Conservation (phyloP, 148 eudicot genomes). For the Fallopia convolvulus region DNA sequence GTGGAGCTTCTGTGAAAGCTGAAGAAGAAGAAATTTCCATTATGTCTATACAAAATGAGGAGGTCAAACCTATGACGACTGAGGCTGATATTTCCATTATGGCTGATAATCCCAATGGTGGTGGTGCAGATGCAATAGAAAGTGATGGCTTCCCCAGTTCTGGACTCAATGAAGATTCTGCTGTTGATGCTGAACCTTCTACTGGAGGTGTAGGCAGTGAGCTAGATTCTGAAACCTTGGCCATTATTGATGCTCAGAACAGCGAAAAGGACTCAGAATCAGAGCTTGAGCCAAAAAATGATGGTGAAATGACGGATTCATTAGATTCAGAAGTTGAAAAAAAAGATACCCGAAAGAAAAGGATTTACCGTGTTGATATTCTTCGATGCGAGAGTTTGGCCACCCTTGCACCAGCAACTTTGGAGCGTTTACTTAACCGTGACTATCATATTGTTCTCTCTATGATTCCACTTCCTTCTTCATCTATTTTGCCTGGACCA, state of each 20-base stretch:
- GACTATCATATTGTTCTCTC: conserved; percentile 91
- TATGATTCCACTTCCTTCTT: conserved; percentile 89
- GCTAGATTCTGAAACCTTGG: conserved; percentile 16
- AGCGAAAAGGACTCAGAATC: conserved; percentile 23
- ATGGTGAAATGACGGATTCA: conserved; percentile 28
- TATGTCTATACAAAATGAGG: conserved; percentile 27
- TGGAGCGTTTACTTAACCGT: conserved; percentile 72
- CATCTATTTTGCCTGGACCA: conserved; percentile 84
- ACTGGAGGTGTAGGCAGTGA: conserved; percentile 22
- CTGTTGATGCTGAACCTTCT: conserved; percentile 22
- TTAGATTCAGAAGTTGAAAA: conserved; percentile 23
- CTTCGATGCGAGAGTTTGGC: conserved; percentile 98
- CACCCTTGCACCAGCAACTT: conserved; percentile 67
- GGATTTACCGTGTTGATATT: conserved; percentile 73
- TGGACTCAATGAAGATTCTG: conserved; percentile 17
- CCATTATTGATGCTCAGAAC: conserved; percentile 18
- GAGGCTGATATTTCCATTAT: too few species aligned
- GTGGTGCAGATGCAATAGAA: conserved; percentile 18
- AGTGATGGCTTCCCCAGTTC: conserved; percentile 15
- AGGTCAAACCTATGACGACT: conserved; percentile 20
- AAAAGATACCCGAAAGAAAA: conserved; percentile 36
- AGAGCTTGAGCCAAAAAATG: conserved; percentile 28
- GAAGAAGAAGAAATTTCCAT: conserved; percentile 18
- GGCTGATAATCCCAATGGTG: conserved; percentile 18
- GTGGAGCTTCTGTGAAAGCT: conserved; percentile 56